Evolutionary conservation across 2,329 filamentous ascomycete species (phyloP), one percentile per base, ranked within the genome.

Genomic region (Verticillium longisporum): DNA sequence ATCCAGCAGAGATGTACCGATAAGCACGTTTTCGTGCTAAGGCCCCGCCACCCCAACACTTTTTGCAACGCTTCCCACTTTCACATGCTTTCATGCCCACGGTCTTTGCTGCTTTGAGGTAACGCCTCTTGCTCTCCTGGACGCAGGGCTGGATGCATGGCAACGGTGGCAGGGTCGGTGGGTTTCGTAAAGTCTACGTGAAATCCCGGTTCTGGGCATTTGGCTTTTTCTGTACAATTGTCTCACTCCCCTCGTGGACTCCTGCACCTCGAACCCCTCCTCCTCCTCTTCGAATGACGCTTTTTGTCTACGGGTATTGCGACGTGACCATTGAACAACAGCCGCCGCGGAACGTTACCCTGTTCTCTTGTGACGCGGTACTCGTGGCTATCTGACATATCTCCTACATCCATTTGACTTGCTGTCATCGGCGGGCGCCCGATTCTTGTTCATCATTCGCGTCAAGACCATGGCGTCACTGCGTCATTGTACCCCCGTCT

Each of bases 401-500:
- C n/a, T n/a, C n/a, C n/a, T n/a, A n/a, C n/a, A n/a, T n/a, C n/a
- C n/a, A n/a, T n/a, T n/a, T n/a, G n/a, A n/a, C n/a, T n/a, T 50
- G 32, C 10, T 26, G 37, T 21, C 14, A 2, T 21, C 41, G 18
- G n/a, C 41, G n/a, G n/a, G n/a, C n/a, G n/a, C n/a, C n/a, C n/a
- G n/a, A n/a, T n/a, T n/a, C n/a, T n/a, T n/a, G n/a, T 1, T 21
- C 41, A 4, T 50, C 41, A 21, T n/a, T 33, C 37, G 15, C 37
- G 5, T 18, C 56, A 18, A 57, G 37, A 61, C 37, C 60, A 64
- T 64, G 63, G 61, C 62, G 41, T 58, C 63, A 13, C 58, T 63
- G 34, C 61, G 63, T 26, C 62, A 60, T 36, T 65, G 63, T 62
- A 61, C 41, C 37, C 64, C 69, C 33, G 61, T 66, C 53, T 66